Evolutionary conservation across 495 filamentous ascomycete species (phyloP), one percentile per base, ranked within the genome.

Genomic region (Tuber magnatum): DNA sequence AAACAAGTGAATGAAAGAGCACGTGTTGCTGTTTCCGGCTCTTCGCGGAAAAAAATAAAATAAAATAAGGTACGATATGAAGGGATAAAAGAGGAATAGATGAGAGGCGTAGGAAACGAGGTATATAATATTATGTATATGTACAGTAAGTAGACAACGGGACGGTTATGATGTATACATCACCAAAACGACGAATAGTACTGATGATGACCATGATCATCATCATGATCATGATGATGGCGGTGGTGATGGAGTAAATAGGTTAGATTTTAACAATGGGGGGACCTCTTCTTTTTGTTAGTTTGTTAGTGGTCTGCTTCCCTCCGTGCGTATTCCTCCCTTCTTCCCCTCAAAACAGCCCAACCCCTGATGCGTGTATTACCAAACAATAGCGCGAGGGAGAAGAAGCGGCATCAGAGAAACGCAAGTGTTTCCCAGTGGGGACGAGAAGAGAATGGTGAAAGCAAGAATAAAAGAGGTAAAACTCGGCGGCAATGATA

Each of bases 311-410:
- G 56, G 28, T 65, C 32, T 65, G 28, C 56, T 65, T 32, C 28
- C 28, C 35, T 65, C 28, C 28, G 5, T 65, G 56, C 14, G 28
- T 32, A 32, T 65, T 28, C 56, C 56, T 20, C 20, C 28, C 35
- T 65, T 28, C 12, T 18, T 28, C 56, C 56, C 28, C 56, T 32
- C 14, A 65, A 20, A 65, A 65, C 28, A 65, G 28, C 14, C 14
- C 56, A 65, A 65, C 3, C 1, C 56, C 28, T 28, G 6, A 65
- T 35, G 14, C 28, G 14, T 65, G 28, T 65, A 65, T 65, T 65
- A 65, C 56, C 56, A 35, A 65, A 61, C n/a, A 61, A 65, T 35
- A 32, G 56, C 56, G 56, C 51, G 51, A 61, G 32, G 56, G n/a
- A n/a, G 51, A 35, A 61, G 51, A 14, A 20, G 28, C 14, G 35